Evolutionary conservation across 257 asterid genomes (phyloP), one percentile per base, ranked within the genome.

Genomic region (Lantana camara): DNA sequence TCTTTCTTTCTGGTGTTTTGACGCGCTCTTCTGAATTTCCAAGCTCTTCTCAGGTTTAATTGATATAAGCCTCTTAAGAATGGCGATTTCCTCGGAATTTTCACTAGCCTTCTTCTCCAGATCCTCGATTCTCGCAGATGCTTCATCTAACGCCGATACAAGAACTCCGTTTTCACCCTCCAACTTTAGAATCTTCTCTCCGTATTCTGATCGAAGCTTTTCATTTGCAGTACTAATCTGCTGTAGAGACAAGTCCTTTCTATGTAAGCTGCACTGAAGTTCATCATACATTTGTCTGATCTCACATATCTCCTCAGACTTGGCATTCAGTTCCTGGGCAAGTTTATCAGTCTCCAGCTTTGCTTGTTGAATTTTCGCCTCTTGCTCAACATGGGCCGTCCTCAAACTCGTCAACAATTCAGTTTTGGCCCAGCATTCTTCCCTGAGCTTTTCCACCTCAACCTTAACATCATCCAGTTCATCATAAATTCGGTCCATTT

Each of bases 71-170:
- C 75, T 73, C 80, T 73, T 78, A 0, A 82, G 74, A 63, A 67
- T 58, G 32, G 72, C 71, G 56, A 82, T 73, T 76, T 82, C 84
- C 38, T 82, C 80, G 1, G 76, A 68, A 42, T 71, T 67, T 2
- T 57, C 69, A 71, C 60, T 14, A 48, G 72, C 53, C 60, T 70
- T 75, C 64, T 60, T 74, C 74, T 78, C 82, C 56, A 78, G 57
- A 40, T 73, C 82, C 45, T 48, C 69, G 52, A 73, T 79, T 65
- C 82, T 82, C 45, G 55, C 68, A 16, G 74, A 57, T 51, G 82
- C 80, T 40, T 68, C 77, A 29, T 70, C 80, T 56, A 70, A 65
- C 16, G 82, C 64, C 62, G 63, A 24, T 37, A 49, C 63, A 42
- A 78, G 57, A 37, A 61, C 68, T 64, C 58, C 64, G 44, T 70